Conservation (phyloP, 2,329 filamentous ascomycete species). For the Phialophora verrucosa region DNA sequence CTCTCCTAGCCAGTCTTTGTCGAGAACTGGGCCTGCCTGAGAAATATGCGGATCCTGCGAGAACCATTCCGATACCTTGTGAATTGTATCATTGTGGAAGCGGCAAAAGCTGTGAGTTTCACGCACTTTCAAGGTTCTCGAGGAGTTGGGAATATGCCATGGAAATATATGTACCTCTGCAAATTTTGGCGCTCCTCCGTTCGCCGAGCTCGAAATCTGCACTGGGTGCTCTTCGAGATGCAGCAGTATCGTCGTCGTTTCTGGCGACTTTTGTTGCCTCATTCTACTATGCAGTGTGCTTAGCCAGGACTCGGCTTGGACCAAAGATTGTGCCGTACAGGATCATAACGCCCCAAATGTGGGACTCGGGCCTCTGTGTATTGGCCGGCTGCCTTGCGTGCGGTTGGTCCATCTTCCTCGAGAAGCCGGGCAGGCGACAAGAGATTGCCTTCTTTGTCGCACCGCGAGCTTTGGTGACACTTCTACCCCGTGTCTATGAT, state of each 20-base stretch:
- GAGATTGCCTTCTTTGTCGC: slow-evolving; percentile 83
- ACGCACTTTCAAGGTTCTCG: slow-evolving; percentile 71
- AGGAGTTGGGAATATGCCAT: slow-evolving; percentile 76
- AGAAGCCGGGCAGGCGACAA: slow-evolving; percentile 67
- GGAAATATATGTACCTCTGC: slow-evolving; percentile 76
- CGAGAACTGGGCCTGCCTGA: slow-evolving; percentile 70
- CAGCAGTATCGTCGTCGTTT: slow-evolving; percentile 75
- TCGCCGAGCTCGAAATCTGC: slow-evolving; percentile 41
- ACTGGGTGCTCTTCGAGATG: slow-evolving; percentile 63
- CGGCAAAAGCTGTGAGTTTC: slow-evolving; percentile 74
- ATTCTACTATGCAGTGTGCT: slow-evolving; percentile 86
- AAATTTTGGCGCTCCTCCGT: slow-evolving; percentile 67
- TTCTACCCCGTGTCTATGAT: slow-evolving; percentile 73
- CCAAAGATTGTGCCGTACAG: slow-evolving; percentile 68
- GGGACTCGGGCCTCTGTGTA: slow-evolving; percentile 69
- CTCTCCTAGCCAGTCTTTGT: slow-evolving; percentile 74
- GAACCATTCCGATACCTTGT: slow-evolving; percentile 76
- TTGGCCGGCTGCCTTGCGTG: slow-evolving; percentile 74
- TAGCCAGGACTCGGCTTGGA: slow-evolving; percentile 74
- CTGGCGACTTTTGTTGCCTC: slow-evolving; percentile 76
- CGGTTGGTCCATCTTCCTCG: slow-evolving; percentile 80
- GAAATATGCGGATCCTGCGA: slow-evolving; percentile 74
- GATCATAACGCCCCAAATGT: slow-evolving; percentile 58
- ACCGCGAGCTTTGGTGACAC: slow-evolving; percentile 74
- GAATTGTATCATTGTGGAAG: slow-evolving; percentile 82